Evolutionary conservation across 2,329 filamentous ascomycete genomes (phyloP).

Genomic region (Alternaria rosae): DNA sequence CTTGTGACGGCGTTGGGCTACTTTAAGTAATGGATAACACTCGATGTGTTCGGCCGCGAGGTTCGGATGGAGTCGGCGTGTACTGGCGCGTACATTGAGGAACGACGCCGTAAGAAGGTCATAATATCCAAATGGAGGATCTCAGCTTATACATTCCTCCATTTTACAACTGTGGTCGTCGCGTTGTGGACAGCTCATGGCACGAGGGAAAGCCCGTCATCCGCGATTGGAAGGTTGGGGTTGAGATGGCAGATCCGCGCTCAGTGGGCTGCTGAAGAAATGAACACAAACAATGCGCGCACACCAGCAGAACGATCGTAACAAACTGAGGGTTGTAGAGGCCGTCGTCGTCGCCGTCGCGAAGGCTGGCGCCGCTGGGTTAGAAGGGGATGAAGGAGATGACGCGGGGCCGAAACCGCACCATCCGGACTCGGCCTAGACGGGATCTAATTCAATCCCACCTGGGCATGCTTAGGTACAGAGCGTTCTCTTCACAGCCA

Average conservation of each 20-base stretch:
- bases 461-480: no score
- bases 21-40: neutral
- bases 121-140: neutral
- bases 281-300: neutral
- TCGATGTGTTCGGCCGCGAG: neutral
- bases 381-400: neutral
- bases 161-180: neutral
- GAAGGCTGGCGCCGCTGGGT: neutral
- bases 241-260: neutral
- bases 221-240: neutral
- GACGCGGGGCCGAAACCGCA: constrained; percentile 1
- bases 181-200: neutral
- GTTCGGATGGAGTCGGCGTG: neutral
- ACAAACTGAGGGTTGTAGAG: neutral
- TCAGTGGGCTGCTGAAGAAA: neutral
- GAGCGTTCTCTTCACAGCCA: constrained; percentile 21
- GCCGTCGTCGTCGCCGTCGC: neutral
- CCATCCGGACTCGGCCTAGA: constrained; percentile 14
- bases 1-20: neutral
- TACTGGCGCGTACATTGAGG: neutral
- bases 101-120: neutral
- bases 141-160: neutral
- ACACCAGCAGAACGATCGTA: neutral
- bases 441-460: constrained; percentile 18
- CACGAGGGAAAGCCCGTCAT: neutral